Base-by-base conservation (phyloP, 2,329 filamentous ascomycete genomes). In the Verticillium longisporum region DNA sequence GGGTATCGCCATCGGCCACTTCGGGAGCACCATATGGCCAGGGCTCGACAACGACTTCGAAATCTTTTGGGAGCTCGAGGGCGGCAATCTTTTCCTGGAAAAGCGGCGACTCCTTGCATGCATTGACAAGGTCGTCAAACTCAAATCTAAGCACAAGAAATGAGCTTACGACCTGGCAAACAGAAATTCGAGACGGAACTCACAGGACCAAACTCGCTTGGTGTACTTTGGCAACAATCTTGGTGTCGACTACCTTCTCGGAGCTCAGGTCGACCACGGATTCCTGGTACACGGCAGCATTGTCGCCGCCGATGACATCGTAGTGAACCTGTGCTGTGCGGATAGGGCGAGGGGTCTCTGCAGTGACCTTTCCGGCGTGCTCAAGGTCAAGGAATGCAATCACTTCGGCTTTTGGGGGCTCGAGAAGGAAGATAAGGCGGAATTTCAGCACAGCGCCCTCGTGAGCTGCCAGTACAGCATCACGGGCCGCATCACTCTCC, bases 21-120 rank as follows among this genome's bases (percentile, higher is more conserved):
- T 75, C 70, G 7, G 69, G 66, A 1, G 69, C 69, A 38, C 70
- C 69, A 33, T 73, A 66, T 53, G 74, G 61, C 75, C 73, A 75
- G 73, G 83, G 62, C 85, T 79, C 77, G 65, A 79, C 77, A 56
- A 73, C 73, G 60, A 79, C 66, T 53, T 66, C 66, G 61, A 78
- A 76, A 18, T 56, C 61, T 36, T 64, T 60, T 4, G 60, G 60
- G 60, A 75, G 62, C 41, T 66, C 61, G 2, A 75, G 60, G 7
- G 68, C 62, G 1, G 64, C 65, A 6, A 74, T 61, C 58, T 72
- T 73, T 7, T 68, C 69, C 41, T 74, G 63, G 61, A 75, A 73
- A 1, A 71, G 58, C 3, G 68, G 59, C 2, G 72, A 75, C 6
- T 66, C 61, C 18, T 69, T 60, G 26, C 72, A 67, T 15, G 66